Conservation (phyloP, 352 stramenopile genomes). For the Phytophthora meadii region DNA sequence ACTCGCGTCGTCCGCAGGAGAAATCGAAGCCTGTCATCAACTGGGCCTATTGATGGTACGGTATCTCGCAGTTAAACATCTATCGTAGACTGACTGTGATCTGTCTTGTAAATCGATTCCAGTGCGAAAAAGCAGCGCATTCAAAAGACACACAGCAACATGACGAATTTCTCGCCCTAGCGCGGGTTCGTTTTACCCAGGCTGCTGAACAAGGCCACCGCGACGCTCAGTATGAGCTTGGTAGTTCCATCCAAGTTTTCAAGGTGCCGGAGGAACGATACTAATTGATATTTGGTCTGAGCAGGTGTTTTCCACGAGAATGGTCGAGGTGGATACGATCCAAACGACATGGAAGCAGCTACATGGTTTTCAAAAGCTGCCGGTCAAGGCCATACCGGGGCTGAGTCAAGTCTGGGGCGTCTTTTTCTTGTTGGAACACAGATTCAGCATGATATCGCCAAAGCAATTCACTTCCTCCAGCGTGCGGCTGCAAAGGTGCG, state of each 20-base stretch:
- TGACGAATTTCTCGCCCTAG: constrained; percentile 48
- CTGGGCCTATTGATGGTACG: constrained; percentile 66
- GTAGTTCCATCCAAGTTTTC: not conserved
- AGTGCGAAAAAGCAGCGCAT: constrained; percentile 61
- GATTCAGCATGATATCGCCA: constrained; percentile 41
- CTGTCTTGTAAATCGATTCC: not conserved
- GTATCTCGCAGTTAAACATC: no score
- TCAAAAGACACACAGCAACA: constrained; percentile 39
- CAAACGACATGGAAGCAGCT: constrained; percentile 33
- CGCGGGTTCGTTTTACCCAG: constrained; percentile 50
- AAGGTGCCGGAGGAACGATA: no score
- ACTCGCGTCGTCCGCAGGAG: constrained; percentile 44
- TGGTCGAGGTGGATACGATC: constrained; percentile 23
- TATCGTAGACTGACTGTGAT: not conserved
- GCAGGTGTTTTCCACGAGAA: constrained; percentile 48
- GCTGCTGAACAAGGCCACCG: constrained; percentile 62
- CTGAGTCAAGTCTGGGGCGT: constrained; percentile 60
- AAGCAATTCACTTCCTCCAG: constrained; percentile 76
- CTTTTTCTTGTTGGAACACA: constrained; percentile 44
- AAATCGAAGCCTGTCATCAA: constrained; percentile 54
- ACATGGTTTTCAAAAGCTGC: constrained; percentile 70
- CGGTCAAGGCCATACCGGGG: constrained; percentile 48
- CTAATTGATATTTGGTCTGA: not conserved
- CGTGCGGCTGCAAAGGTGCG: constrained; percentile 56
- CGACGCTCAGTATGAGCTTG: constrained; percentile 58